Base-by-base conservation (phyloP, 2,329 filamentous ascomycete species). In the Diaporthe humulicola region DNA sequence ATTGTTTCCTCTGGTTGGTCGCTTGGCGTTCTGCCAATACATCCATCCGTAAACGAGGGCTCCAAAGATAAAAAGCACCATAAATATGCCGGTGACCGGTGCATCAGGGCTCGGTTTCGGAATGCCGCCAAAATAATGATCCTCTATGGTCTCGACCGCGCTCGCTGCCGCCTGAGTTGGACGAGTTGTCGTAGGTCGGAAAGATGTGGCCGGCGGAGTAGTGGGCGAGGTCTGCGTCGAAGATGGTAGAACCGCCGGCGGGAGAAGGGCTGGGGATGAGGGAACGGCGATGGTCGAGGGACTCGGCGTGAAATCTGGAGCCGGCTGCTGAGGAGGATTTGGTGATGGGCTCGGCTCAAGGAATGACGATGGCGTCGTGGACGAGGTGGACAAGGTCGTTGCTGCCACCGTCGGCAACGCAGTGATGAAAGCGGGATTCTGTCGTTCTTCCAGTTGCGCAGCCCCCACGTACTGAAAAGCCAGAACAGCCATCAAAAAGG, bases 401-500 rank as follows among this genome's bases (percentile, higher is more conserved):
- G 71, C n/a, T 30, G 36, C 71, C 25, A 45, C 36, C 15, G 71
- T 73, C 25, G 71, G 71, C 48, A 73, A n/a, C 22, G 58, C 54
- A 8, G 71, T 73, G 58, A 73, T 73, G 28, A 73, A 73, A 3
- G 48, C 38, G 22, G 71, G 71, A 45, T 73, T 73, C 28, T 73
- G 71, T 56, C 71, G 40, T 19, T 57, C 28, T 14, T 33, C 19
- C 38, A 73, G 25, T 30, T 48, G 22, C 7, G 38, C 71, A 4
- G 38, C 71, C n/a, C n/a, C 14, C 40, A 25, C 60, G 19, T n/a
- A n/a, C 15, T 52, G 22, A 12, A 50, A n/a, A 7, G 64, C 9
- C 45, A 67, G 64, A 19, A 52, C 12, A 52, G 33, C 45, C 64
- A 67, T 28, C 22, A 67, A 14, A 25, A 25, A 52, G 45, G 64